A percentile compares a stretch with the other conserved stretches of the same genome.
phyloP scores from a whole-genome alignment of 2,329 filamentous ascomycete genomes.

The Colletotrichum kahawae region DNA sequence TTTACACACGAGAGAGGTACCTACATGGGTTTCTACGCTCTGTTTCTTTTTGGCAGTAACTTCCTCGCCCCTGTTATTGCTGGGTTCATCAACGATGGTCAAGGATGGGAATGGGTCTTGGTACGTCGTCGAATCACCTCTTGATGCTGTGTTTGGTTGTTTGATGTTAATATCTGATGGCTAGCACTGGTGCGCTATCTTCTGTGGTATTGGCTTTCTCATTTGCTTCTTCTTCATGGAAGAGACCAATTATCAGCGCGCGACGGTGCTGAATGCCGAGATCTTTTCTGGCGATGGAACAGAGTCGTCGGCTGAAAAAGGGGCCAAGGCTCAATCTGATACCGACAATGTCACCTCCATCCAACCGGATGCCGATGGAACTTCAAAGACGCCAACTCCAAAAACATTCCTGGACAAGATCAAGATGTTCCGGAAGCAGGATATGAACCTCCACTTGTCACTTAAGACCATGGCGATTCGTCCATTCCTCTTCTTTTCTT shows the following conservation, averaged over 20 bases:
- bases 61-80: conserved; percentile 37
- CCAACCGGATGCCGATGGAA: not conserved
- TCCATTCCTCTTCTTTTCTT: not conserved
- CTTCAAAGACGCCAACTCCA: not conserved
- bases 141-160: rapidly evolving
- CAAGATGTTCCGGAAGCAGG: not conserved
- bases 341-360: not conserved
- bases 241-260: conserved; percentile 52
- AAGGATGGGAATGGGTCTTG: conserved; percentile 36
- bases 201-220: conserved; percentile 30
- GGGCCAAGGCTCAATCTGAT: not conserved
- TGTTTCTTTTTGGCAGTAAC: conserved; percentile 29
- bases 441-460: not conserved
- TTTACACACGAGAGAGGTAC: conserved; percentile 33
- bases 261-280: conserved; percentile 25
- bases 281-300: not conserved
- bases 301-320: not conserved
- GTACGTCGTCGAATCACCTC: not conserved
- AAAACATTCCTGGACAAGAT: not conserved
- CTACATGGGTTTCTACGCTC: conserved; percentile 32
- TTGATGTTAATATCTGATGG: not conserved
- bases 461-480: not conserved
- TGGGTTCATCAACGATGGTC: conserved; percentile 35
- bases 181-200: conserved; percentile 33
- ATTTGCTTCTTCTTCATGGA: conserved; percentile 57